Percentiles rank a stretch among this genome's conserved stretches.
Evolutionary conservation across 257 asterid species (phyloP).

Genomic region (Penstemon newberryi): DNA sequence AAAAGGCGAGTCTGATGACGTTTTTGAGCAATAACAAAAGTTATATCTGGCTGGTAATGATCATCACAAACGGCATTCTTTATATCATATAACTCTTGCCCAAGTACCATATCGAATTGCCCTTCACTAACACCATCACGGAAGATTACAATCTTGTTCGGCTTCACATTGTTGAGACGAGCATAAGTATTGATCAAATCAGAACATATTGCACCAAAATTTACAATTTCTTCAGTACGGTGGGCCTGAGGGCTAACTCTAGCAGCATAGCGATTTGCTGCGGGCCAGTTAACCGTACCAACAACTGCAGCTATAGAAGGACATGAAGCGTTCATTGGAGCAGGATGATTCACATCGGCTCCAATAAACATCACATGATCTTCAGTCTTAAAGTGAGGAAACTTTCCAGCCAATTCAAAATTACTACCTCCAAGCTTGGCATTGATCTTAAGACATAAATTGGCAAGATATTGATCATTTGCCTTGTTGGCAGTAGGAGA

Average conservation of each 20-base stretch:
- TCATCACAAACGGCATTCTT: conserved; percentile 28
- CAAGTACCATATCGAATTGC: conserved; percentile 68
- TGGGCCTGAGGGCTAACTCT: conserved; percentile 63
- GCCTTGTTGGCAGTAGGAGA: conserved; percentile 30
- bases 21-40: conserved; percentile 73
- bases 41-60: conserved; percentile 47
- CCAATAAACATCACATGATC: conserved; percentile 85
- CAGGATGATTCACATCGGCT: conserved; percentile 88
- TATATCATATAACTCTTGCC: conserved; percentile 49
- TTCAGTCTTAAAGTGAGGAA: conserved; percentile 38
- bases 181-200: conserved; percentile 46
- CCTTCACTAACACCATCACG: conserved; percentile 85
- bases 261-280: conserved; percentile 67
- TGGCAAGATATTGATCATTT: conserved; percentile 57
- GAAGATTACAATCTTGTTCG: conserved; percentile 53
- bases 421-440: conserved; percentile 79
- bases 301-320: conserved; percentile 89
- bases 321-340: conserved; percentile 38
- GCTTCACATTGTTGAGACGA: conserved; percentile 34
- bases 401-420: conserved; percentile 44
- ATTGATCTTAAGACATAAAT: conserved; percentile 67
- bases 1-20: conserved; percentile 75
- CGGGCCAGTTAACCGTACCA: conserved; percentile 70
- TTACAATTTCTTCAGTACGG: conserved; percentile 50
- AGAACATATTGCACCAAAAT: conserved; percentile 53